A percentile compares a stretch with the other conserved stretches of the same genome.
Conservation (phyloP, 768 basidiomycete genomes). For the Agaricus sinodeliciosus region DNA sequence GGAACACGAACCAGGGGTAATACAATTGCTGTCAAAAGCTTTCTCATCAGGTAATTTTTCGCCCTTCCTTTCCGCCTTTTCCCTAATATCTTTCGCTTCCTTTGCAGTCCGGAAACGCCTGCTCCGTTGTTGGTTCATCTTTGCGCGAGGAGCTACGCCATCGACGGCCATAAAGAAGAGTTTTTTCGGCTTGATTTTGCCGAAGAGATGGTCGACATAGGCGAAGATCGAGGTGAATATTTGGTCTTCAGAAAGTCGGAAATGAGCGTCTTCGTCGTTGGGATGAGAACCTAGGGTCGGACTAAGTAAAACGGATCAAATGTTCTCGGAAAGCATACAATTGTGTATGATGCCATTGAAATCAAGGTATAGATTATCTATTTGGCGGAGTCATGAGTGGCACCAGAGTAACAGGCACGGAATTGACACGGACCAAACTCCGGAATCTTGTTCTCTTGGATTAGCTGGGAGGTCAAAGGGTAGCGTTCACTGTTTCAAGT, state of each 20-base stretch:
- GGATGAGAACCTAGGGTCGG: conserved; percentile 73
- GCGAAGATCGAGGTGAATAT: conserved; percentile 96
- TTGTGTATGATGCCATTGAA: conserved; percentile 93
- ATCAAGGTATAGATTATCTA: conserved; percentile 89
- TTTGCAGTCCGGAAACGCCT: conserved; percentile 91
- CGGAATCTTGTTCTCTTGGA: conserved; percentile 97
- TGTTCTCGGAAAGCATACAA: conserved; percentile 33
- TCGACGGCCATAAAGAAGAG: conserved; percentile 99
- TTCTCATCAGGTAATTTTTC: conserved; percentile 90
- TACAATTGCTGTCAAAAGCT: conserved; percentile 98
- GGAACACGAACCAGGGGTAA: conserved; percentile 77
- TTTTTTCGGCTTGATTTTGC: conserved; percentile 96
- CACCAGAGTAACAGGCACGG: not conserved
- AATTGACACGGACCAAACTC: conserved; percentile 70
- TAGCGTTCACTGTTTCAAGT: conserved; percentile 74
- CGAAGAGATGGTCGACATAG: conserved; percentile 95
- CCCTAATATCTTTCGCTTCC: conserved; percentile 81
- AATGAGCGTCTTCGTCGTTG: conserved; percentile 93
- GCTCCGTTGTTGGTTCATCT: conserved; percentile 98
- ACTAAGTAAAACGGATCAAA: not conserved
- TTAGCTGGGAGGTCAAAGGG: conserved; percentile 95
- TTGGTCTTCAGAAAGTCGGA: conserved; percentile 92
- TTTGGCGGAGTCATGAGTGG: conserved; percentile 11
- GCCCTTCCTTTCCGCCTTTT: conserved; percentile 83
- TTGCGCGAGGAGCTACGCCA: conserved; percentile 93